phyloP scores from a whole-genome alignment of 768 basidiomycete genomes.

The Royoungia palumana region DNA sequence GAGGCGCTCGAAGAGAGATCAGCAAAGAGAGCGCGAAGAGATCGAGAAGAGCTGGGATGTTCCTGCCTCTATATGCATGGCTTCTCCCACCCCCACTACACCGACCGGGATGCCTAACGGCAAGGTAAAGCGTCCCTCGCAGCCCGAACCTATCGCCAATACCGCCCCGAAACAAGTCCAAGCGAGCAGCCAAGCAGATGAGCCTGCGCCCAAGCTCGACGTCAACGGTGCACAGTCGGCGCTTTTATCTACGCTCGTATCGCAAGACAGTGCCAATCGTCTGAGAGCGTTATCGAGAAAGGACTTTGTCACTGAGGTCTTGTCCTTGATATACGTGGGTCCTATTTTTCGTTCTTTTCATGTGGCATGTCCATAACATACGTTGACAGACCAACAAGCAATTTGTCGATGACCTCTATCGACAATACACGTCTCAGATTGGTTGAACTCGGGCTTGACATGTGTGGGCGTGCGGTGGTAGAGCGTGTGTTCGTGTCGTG shows the following conservation, averaged over 20 bases:
- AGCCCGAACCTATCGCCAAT: conserved; percentile 3
- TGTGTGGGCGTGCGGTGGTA: not conserved
- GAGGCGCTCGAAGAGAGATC: conserved; percentile 33
- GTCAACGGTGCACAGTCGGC: conserved; percentile 19
- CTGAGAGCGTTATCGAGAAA: conserved; percentile 41
- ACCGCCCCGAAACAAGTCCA: conserved; percentile 3
- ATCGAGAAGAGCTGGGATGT: conserved; percentile 65
- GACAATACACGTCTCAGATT: conserved; percentile 40
- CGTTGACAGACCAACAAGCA: conserved; percentile 53
- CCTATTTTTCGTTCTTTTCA: not conserved
- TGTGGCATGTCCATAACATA: not conserved
- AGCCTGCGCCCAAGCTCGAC: conserved; percentile 14
- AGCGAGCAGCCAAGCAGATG: not conserved
- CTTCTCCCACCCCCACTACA: conserved; percentile 14
- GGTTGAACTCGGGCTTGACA: conserved; percentile 6
- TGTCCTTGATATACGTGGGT: conserved; percentile 61
- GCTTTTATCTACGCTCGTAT: conserved; percentile 23
- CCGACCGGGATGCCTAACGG: conserved; percentile 22
- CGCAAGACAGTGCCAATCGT: conserved; percentile 15
- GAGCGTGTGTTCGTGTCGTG: not conserved
- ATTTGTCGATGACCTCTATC: conserved; percentile 63
- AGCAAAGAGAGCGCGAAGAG: conserved; percentile 40
- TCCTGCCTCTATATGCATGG: conserved; percentile 30
- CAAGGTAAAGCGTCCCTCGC: conserved; percentile 16
- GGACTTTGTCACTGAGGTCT: conserved; percentile 56